A percentile compares a stretch with the other conserved stretches of the same genome.
Conservation (phyloP, 129 eudicot species). For the Artemisia tridentata region DNA sequence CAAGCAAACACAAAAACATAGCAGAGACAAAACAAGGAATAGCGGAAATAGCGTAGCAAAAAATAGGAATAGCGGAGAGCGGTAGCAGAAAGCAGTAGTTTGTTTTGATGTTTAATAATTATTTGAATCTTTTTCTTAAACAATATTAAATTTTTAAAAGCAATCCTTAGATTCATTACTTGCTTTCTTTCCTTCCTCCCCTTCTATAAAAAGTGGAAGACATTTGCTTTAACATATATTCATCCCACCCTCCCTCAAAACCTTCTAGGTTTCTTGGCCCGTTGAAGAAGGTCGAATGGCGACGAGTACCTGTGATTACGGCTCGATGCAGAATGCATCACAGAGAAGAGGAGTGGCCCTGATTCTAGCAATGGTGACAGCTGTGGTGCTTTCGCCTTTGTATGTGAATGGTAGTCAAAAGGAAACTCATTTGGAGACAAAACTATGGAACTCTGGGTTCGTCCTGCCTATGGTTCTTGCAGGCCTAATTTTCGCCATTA, state of each 20-base stretch:
- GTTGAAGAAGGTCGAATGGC: conserved; percentile 17
- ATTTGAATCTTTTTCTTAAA: not conserved
- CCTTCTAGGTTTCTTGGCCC: not conserved
- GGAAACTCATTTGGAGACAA: conserved; percentile 40
- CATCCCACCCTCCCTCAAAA: not conserved
- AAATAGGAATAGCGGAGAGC: too few species aligned
- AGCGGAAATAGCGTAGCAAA: too few species aligned
- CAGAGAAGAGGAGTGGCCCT: conserved; percentile 68
- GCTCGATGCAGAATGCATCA: conserved; percentile 35
- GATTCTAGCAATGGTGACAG: conserved; percentile 57
- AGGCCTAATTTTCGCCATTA: conserved; percentile 76
- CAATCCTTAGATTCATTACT: conserved; percentile 32
- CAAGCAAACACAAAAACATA: too few species aligned
- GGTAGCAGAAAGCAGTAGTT: too few species aligned
- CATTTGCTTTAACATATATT: not conserved
- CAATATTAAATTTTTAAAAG: not conserved
- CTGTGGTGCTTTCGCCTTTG: conserved; percentile 73
- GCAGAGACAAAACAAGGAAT: too few species aligned
- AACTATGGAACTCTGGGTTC: conserved; percentile 68
- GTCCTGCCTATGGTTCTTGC: conserved; percentile 72
- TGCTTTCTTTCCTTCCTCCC: conserved; percentile 7
- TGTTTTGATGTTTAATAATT: too few species aligned
- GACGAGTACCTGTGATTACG: conserved; percentile 22
- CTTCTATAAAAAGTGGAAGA: conserved; percentile 8
- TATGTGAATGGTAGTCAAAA: conserved; percentile 38